These are phyloP conservation scores for Aureobasidium sp. DNA, from an alignment of 2,329 filamentous ascomycete genomes.

Conservation along the genomic window DNA sequence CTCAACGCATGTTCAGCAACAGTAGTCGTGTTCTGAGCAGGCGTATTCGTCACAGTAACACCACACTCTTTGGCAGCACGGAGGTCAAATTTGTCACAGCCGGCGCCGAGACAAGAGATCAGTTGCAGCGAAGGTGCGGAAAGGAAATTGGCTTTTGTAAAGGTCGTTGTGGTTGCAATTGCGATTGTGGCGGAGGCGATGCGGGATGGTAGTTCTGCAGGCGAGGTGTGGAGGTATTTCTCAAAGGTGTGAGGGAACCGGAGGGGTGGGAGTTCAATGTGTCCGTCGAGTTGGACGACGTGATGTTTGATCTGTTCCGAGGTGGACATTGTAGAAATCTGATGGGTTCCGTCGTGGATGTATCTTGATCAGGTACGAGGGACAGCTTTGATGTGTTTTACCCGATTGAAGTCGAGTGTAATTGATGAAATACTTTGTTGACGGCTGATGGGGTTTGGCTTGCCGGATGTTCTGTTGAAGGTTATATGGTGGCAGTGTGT, in stretches of 20 bases:
- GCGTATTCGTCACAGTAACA: constrained; percentile 39
- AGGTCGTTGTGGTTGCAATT: constrained; percentile 32
- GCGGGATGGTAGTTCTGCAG: constrained; percentile 31
- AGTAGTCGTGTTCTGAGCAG: constrained; percentile 36
- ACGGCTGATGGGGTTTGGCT: too few species aligned
- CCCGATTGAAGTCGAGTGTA: too few species aligned
- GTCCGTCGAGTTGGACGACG: constrained; percentile 40
- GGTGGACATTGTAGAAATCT: background rate
- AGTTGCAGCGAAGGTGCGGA: constrained; percentile 35
- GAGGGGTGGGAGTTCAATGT: constrained; percentile 34
- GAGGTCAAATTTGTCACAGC: constrained; percentile 40
- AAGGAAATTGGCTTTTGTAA: constrained; percentile 33
- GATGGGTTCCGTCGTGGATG: background rate
- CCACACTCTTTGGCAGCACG: constrained; percentile 34
- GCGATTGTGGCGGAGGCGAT: constrained; percentile 40
- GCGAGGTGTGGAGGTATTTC: constrained; percentile 27
- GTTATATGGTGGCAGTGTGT: too few species aligned
- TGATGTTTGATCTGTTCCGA: constrained; percentile 29
- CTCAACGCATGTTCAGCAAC: constrained; percentile 43
- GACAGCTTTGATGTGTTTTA: too few species aligned
- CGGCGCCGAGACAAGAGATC: constrained; percentile 38
- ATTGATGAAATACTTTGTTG: too few species aligned
- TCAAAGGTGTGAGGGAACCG: constrained; percentile 36
- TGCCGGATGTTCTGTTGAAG: too few species aligned
- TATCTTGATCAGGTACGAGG: too few species aligned